Conservation (phyloP, 805 yeast genomes). For the Wickerhamiella dianesei region DNA sequence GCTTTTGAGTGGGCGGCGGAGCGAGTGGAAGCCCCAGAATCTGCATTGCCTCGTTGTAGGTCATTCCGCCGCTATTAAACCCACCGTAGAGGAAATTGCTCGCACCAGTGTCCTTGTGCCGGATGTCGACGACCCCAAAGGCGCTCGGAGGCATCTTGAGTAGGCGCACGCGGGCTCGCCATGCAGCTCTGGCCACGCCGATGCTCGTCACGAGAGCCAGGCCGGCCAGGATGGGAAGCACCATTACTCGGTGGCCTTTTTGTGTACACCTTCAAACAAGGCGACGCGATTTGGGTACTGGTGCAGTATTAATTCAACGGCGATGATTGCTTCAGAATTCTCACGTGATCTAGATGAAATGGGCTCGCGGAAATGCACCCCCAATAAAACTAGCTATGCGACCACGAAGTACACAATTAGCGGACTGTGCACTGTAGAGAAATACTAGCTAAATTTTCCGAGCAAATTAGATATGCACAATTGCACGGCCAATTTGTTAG, state of each 20-base stretch:
- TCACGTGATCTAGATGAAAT: too few species aligned
- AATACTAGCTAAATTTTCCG: too few species aligned
- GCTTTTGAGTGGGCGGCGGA: conserved; percentile 29
- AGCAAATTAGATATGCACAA: too few species aligned
- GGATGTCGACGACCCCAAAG: conserved; percentile 17
- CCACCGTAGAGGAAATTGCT: conserved; percentile 24
- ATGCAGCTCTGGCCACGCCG: conserved; percentile 25
- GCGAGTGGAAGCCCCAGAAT: conserved; percentile 30
- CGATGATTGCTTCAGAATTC: too few species aligned
- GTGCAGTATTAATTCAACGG: too few species aligned
- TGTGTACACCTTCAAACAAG: not conserved
- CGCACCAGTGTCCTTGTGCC: conserved; percentile 3
- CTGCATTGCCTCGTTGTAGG: conserved; percentile 39
- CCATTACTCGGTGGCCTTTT: conserved; percentile 4
- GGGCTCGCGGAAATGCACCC: too few species aligned
- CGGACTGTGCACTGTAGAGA: too few species aligned
- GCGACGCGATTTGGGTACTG: too few species aligned
- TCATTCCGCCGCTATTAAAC: conserved; percentile 29
- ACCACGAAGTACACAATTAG: too few species aligned
- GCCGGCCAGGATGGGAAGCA: conserved; percentile 22
- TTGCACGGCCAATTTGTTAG: too few species aligned
- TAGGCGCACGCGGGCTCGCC: conserved; percentile 22
- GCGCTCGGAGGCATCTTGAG: conserved; percentile 21
- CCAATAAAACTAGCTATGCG: too few species aligned
- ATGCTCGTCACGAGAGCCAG: conserved; percentile 19